Percentiles rank a stretch among this genome's conserved stretches.
Conservation (phyloP, 345 rosid genomes). For the Toxicodendron radicans region DNA sequence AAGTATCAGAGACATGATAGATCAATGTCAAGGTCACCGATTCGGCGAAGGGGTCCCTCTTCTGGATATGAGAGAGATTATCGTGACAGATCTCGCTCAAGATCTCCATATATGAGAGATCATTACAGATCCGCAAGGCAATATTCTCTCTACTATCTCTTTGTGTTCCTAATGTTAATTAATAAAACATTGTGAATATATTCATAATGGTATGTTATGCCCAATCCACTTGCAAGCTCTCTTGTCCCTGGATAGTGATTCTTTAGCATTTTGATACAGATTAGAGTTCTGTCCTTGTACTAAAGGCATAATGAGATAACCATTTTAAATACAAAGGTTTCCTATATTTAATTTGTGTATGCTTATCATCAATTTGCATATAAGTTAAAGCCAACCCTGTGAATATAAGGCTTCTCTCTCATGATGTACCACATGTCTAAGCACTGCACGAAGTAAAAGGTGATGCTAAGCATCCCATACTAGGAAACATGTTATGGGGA, state of each 20-base stretch:
- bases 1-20: constrained; percentile 7
- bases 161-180: background rate
- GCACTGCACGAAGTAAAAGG: background rate
- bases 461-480: background rate
- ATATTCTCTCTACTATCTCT: background rate
- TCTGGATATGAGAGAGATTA: constrained; percentile 22
- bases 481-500: background rate
- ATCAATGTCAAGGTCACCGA: constrained; percentile 23
- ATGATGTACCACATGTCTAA: background rate
- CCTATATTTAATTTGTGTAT: background rate
- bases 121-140: constrained; percentile 20
- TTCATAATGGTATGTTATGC: background rate
- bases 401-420: background rate
- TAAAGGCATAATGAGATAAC: background rate
- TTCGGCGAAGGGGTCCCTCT: constrained; percentile 14
- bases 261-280: background rate
- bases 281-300: background rate
- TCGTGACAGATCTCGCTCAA: constrained; percentile 19
- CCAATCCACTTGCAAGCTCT: background rate
- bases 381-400: background rate
- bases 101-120: constrained; percentile 23
- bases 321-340: background rate
- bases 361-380: background rate
- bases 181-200: background rate
- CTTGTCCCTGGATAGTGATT: background rate